Evolutionary conservation across 352 stramenopile genomes (phyloP), one percentile per base, ranked within the genome.

Genomic region (Phytophthora quininea): DNA sequence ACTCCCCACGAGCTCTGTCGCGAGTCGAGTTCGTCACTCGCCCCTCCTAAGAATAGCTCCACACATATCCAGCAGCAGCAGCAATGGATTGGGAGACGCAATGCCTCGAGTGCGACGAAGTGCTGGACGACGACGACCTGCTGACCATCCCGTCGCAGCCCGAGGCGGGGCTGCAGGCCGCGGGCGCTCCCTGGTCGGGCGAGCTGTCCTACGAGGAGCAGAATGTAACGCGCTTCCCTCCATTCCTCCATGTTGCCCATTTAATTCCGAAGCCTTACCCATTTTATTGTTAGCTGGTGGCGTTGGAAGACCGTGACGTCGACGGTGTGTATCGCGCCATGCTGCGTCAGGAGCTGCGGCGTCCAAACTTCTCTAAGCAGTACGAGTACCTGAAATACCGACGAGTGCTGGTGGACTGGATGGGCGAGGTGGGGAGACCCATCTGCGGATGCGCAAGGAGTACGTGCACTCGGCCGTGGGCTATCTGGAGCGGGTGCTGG

Each of bases 301-400:
- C 80, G 24, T 67, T 95, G 3, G 80, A 93, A 59, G 87, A 95
- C 64, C 79, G 86, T 40, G 85, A 95, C 73, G 71, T 88, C 19
- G 74, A 95, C 65, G 71, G 73, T 53, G 80, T 77, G 49, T 92
- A 92, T 59, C 80, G 84, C 43, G 78, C 80, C 61, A 92, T 95
- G 84, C 62, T 95, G 38, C 84, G 84, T 3, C 84, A 93, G 60
- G 87, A 95, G 58, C 73, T 92, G 40, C 35, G 70, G 32, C 83
- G 82, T 0, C 84, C 87, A 1, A 83, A 95, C 62, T 95, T 86
- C 70, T 80, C 81, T 43, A 71, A 80, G 49, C 79, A 86, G 47
- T 93, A 92, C 66, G 87, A 90, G 51, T 95, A 95, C 64, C 73
- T 95, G 58, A 91, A 91, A 68, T 95, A 93, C 59, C 83, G 87